phyloP scores from a whole-genome alignment of 2,329 filamentous ascomycete genomes.

The Calonectria honghensis region DNA sequence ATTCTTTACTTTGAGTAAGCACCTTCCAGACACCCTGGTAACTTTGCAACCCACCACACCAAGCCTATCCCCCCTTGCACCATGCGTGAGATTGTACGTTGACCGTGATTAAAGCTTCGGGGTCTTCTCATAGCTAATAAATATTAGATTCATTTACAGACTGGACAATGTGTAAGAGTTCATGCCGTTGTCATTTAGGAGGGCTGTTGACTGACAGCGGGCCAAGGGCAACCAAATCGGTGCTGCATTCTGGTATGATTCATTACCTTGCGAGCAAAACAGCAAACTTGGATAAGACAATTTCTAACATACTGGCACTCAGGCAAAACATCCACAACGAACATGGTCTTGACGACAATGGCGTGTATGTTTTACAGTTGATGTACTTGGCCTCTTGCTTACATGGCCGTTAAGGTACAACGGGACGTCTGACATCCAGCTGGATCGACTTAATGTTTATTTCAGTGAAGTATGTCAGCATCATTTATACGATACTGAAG shows the following conservation, averaged over 20 bases:
- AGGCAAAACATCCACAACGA: constrained; percentile 87
- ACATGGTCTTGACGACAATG: constrained; percentile 97
- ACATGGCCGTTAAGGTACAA: constrained; percentile 77
- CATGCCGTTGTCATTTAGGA: not conserved
- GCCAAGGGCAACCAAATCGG: constrained; percentile 99
- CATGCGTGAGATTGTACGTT: constrained; percentile 77
- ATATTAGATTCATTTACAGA: constrained; percentile 96
- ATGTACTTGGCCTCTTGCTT: not conserved
- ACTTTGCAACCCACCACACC: not conserved
- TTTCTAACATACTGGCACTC: not conserved
- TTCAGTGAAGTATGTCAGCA: constrained; percentile 81
- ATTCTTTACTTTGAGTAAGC: too few relatives aligned
- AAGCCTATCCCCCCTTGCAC: not conserved
- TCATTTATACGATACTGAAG: constrained; percentile 12
- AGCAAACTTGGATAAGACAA: too few relatives aligned
- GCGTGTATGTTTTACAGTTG: constrained; percentile 72
- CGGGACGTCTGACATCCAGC: constrained; percentile 97
- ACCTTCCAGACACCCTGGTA: not conserved
- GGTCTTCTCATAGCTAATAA: not conserved
- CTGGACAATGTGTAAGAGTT: constrained; percentile 93
- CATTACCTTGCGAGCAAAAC: not conserved
- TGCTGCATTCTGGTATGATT: constrained; percentile 90
- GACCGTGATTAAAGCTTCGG: not conserved
- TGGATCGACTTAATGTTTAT: constrained; percentile 99
- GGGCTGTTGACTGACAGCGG: constrained; percentile 59